Conservation (phyloP, 768 basidiomycete genomes). For the Lentinula sp. region DNA sequence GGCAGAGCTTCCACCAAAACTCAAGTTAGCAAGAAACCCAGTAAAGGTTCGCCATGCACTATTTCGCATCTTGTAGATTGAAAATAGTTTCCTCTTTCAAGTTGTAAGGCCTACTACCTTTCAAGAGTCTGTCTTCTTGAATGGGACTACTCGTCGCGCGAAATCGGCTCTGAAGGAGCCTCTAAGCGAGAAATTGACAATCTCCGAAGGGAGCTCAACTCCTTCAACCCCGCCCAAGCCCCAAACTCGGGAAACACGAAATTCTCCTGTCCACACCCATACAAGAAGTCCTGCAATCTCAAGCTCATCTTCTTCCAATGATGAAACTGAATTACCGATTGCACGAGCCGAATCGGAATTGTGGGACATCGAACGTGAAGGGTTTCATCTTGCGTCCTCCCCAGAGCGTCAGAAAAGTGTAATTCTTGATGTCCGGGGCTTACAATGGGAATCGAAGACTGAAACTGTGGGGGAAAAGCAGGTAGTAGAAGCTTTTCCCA, state of each 20-base stretch:
- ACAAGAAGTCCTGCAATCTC: background rate
- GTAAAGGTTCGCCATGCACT: conserved; percentile 16
- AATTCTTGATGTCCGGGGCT: background rate
- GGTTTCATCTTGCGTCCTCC: conserved; percentile 17
- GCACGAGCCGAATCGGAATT: conserved; percentile 29
- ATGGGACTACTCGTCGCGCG: background rate
- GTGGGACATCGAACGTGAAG: conserved; percentile 52
- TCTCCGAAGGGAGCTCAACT: background rate
- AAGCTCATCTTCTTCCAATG: background rate
- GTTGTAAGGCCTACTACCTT: background rate
- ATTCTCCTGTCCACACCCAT: background rate
- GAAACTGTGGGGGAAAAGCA: background rate
- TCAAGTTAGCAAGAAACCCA: conserved; percentile 15
- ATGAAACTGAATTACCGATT: background rate
- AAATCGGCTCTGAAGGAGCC: background rate
- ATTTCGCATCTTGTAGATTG: conserved; percentile 1
- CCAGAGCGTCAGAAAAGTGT: background rate
- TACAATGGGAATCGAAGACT: background rate
- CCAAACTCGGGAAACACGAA: background rate
- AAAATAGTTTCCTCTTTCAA: background rate
- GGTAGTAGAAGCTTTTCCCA: background rate
- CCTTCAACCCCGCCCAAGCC: background rate
- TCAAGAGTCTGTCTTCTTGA: background rate
- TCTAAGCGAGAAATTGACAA: background rate
- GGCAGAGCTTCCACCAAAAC: conserved; percentile 54